phyloP scores from a whole-genome alignment of 31 red algal genomes.

The Endocladia muricata region DNA sequence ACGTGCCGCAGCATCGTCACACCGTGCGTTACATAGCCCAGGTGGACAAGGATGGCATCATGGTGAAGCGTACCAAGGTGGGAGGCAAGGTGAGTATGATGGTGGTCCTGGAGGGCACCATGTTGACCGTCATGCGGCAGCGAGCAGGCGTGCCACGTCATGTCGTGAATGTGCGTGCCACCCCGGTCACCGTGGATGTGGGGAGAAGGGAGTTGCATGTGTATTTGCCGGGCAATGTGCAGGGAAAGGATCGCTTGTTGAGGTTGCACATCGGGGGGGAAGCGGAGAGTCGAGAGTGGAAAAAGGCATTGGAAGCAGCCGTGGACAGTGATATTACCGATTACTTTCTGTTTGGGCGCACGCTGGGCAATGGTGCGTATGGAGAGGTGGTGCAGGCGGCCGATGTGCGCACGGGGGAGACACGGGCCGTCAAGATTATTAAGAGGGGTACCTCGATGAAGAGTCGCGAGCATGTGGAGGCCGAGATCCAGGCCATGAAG shows the following conservation, averaged over 20 bases:
- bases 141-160: slow-evolving; percentile 13
- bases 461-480: slow-evolving; percentile 58
- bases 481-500: slow-evolving; percentile 81
- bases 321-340: slow-evolving; percentile 63
- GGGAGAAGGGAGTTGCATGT: slow-evolving; percentile 32
- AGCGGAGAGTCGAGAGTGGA: slow-evolving; percentile 28
- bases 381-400: slow-evolving; percentile 69
- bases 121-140: slow-evolving; percentile 19
- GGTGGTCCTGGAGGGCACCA: slow-evolving; percentile 46
- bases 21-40: slow-evolving; percentile 65
- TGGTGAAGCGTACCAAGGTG: slow-evolving; percentile 46
- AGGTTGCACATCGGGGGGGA: slow-evolving; percentile 32
- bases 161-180: slow-evolving; percentile 38
- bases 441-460: slow-evolving; percentile 47
- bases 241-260: slow-evolving; percentile 38
- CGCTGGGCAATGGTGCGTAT: slow-evolving; percentile 80
- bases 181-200: slow-evolving; percentile 22
- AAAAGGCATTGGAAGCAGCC: slow-evolving; percentile 34
- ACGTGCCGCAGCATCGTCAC: slow-evolving; percentile 11
- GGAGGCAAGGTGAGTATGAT: slow-evolving; percentile 38
- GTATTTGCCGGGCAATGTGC: background rate
- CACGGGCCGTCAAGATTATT: slow-evolving; percentile 84
- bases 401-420: slow-evolving; percentile 64
- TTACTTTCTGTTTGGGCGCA: slow-evolving; percentile 74
- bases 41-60: slow-evolving; percentile 53